phyloP scores from a whole-genome alignment of 2,329 filamentous ascomycete genomes.

The Whalleya microplaca region DNA sequence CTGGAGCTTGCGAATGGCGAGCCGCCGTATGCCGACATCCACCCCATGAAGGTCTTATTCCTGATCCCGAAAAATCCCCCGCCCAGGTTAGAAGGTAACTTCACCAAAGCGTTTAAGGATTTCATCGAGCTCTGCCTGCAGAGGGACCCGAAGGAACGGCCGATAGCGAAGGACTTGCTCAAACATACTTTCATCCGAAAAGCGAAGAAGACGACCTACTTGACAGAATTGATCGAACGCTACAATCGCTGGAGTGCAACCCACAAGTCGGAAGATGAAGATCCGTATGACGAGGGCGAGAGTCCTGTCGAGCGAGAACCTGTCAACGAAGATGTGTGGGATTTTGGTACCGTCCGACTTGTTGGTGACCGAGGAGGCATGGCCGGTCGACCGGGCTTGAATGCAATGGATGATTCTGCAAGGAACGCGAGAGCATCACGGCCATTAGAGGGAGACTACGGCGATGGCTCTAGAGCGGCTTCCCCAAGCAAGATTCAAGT shows the following conservation, averaged over 20 bases:
- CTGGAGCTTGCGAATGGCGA: constrained; percentile 90
- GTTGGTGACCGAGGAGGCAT: constrained; percentile 67
- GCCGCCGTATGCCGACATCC: constrained; percentile 93
- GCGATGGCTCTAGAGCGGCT: constrained; percentile 53
- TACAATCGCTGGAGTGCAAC: constrained; percentile 85
- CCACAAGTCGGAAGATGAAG: constrained; percentile 73
- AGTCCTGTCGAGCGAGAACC: constrained; percentile 59
- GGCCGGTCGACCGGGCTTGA: constrained; percentile 59
- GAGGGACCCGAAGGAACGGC: constrained; percentile 86
- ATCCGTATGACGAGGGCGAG: constrained; percentile 64
- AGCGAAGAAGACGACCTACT: constrained; percentile 93
- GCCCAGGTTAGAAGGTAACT: constrained; percentile 78
- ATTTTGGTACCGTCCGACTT: constrained; percentile 93
- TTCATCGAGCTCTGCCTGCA: constrained; percentile 84
- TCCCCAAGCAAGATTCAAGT: constrained; percentile 57
- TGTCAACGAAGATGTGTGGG: constrained; percentile 88
- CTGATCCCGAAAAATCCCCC: constrained; percentile 94
- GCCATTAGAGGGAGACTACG: constrained; percentile 57
- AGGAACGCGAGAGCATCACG: constrained; percentile 73
- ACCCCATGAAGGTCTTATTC: constrained; percentile 98
- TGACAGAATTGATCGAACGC: constrained; percentile 93
- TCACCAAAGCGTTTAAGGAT: constrained; percentile 81
- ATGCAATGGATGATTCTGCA: constrained; percentile 78
- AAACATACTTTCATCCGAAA: constrained; percentile 88
- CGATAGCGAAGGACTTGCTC: constrained; percentile 82